Percentiles rank a stretch among this genome's conserved stretches.
These are phyloP conservation scores for Entomortierella beljakovae DNA, from an alignment of 192 early-diverging fungal genomes.

Conservation along the genomic window DNA sequence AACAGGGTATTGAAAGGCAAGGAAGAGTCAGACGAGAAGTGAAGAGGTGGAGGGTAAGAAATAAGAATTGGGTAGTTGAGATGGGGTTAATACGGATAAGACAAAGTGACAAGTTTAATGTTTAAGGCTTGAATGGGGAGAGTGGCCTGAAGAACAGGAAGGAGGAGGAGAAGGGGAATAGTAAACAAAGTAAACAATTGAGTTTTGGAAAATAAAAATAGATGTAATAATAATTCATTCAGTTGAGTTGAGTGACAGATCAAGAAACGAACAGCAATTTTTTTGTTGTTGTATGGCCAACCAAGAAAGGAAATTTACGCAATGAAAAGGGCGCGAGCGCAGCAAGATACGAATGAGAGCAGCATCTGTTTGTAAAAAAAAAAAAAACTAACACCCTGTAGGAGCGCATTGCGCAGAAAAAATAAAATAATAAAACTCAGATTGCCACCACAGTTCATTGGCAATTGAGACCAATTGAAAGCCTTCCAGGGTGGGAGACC, in stretches of 20 bases:
- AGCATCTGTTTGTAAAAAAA: too few species aligned
- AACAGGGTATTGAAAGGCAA: neutral
- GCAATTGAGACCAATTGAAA: too few species aligned
- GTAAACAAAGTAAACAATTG: too few species aligned
- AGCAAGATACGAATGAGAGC: neutral
- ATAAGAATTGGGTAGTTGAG: neutral
- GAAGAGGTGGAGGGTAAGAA: too few species aligned
- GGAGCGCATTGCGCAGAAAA: too few species aligned
- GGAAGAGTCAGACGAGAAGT: neutral
- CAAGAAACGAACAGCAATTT: neutral
- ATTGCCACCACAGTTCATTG: too few species aligned
- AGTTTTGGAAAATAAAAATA: too few species aligned
- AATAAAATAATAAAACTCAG: too few species aligned
- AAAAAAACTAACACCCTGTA: too few species aligned
- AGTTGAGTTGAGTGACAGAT: too few species aligned
- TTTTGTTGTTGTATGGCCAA: neutral
- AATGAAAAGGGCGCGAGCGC: slow-evolving; percentile 1
- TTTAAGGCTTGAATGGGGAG: neutral
- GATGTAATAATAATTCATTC: too few species aligned
- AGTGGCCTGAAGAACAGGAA: neutral
- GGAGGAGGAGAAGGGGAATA: neutral
- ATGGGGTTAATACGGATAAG: neutral
- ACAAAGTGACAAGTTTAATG: neutral
- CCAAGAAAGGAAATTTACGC: neutral
- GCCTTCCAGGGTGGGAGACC: too few species aligned